These are phyloP conservation scores for Phaeosphaeriaceae sp. DNA, from an alignment of 2,329 filamentous ascomycete species.

Conservation along the genomic window DNA sequence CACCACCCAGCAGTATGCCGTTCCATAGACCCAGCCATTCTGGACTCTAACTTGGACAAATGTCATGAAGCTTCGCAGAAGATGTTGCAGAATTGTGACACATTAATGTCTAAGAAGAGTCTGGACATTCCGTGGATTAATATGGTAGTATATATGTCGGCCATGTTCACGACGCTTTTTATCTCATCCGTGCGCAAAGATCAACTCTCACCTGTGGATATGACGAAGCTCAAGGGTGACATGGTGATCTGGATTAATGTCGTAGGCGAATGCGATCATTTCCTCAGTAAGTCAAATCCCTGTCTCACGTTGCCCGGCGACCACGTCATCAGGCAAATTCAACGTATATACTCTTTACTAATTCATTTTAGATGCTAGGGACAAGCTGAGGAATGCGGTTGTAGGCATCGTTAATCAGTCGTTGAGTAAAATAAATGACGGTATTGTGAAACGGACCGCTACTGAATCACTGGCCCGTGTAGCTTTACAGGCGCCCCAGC, in stretches of 20 bases:
- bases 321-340: too few relatives aligned
- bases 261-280: conserved; percentile 67
- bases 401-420: conserved; percentile 57
- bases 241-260: conserved; percentile 74
- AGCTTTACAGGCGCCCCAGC: conserved; percentile 38
- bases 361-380: conserved; percentile 52
- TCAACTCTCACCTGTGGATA: conserved; percentile 63
- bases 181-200: conserved; percentile 71
- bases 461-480: conserved; percentile 52
- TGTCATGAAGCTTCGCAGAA: conserved; percentile 71
- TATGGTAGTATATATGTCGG: conserved; percentile 72
- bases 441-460: conserved; percentile 51
- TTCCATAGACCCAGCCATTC: conserved; percentile 64
- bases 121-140: conserved; percentile 82
- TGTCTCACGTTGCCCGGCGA: too few relatives aligned
- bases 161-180: conserved; percentile 75
- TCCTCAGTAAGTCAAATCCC: conserved; percentile 65
- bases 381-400: conserved; percentile 57
- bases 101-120: conserved; percentile 68
- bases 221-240: conserved; percentile 67
- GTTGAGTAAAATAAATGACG: conserved; percentile 55
- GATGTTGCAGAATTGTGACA: conserved; percentile 66
- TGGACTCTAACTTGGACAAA: conserved; percentile 60
- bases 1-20: conserved; percentile 61
- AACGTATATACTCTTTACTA: too few relatives aligned